A percentile compares a stretch with the other conserved stretches of the same genome.
Conservation (phyloP, 805 yeast species). For the Wickerhamiella alocasiicola region DNA sequence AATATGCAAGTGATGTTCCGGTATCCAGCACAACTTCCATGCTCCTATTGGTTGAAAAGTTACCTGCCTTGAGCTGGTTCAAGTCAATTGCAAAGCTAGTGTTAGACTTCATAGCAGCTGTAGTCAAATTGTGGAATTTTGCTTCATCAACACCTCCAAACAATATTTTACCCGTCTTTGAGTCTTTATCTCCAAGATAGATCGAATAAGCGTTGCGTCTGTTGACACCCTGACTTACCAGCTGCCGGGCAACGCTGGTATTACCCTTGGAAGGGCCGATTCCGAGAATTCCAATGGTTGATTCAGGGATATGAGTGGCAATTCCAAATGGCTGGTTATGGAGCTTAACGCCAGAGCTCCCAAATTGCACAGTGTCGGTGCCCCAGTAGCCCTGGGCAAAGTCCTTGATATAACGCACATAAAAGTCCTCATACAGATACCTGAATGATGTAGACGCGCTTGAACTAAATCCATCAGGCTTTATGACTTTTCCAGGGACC, state of each 20-base stretch:
- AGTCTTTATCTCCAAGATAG: conserved; percentile 35
- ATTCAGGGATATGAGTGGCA: conserved; percentile 52
- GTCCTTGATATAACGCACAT: conserved; percentile 32
- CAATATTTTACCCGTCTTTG: conserved; percentile 39
- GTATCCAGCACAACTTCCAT: conserved; percentile 40
- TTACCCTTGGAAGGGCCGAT: conserved; percentile 29
- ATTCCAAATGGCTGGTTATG: conserved; percentile 57
- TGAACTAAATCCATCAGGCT: conserved; percentile 20
- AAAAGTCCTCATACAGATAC: conserved; percentile 17
- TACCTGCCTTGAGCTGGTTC: conserved; percentile 15
- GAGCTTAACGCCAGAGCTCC: conserved; percentile 31
- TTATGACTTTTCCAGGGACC: conserved; percentile 20
- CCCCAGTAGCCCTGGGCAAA: conserved; percentile 50
- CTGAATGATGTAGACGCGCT: conserved; percentile 15
- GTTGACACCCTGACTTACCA: conserved; percentile 47
- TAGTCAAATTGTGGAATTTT: conserved; percentile 42
- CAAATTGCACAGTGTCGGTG: conserved; percentile 43
- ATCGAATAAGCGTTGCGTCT: conserved; percentile 48
- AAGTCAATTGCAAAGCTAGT: conserved; percentile 20
- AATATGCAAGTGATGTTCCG: conserved; percentile 41
- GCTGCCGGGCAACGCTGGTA: conserved; percentile 47
- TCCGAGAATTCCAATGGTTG: conserved; percentile 37
- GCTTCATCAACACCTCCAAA: conserved; percentile 65
- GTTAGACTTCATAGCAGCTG: conserved; percentile 32
- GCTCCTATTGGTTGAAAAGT: conserved; percentile 6